Evolutionary conservation across 1,139 yeast genomes (phyloP).

Genomic region (Scheffersomyces illinoinensis): DNA sequence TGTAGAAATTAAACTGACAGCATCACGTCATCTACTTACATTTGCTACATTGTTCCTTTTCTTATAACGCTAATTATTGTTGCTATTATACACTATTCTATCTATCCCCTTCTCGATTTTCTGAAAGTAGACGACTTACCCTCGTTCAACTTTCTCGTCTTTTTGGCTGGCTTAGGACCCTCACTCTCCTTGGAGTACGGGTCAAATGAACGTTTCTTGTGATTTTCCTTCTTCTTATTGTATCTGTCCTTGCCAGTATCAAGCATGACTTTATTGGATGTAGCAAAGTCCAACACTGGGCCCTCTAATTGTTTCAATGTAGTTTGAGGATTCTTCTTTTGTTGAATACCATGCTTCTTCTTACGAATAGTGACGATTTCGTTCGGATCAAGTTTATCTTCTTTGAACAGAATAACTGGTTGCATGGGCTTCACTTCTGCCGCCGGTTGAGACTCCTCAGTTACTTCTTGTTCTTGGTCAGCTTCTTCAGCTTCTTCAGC

Average conservation of each 20-base stretch:
- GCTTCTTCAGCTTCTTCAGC: constrained; percentile 7
- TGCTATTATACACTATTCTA: not conserved
- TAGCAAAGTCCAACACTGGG: constrained; percentile 45
- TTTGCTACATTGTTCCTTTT: not conserved
- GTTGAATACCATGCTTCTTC: constrained; percentile 18
- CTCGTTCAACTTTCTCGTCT: constrained; percentile 33
- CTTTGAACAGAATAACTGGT: not conserved
- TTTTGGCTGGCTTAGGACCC: constrained; percentile 56
- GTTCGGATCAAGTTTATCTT: constrained; percentile 28
- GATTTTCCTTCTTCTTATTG: constrained; percentile 16
- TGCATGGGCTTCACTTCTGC: constrained; percentile 2
- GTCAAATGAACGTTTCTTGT: constrained; percentile 56
- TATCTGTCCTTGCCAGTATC: constrained; percentile 18
- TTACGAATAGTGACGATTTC: constrained; percentile 59
- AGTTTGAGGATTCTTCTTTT: constrained; percentile 11
- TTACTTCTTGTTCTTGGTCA: constrained; percentile 7
- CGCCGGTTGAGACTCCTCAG: constrained; percentile 7
- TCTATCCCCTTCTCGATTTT: constrained; percentile 15
- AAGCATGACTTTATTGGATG: constrained; percentile 49
- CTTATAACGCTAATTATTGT: not conserved
- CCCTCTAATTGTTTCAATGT: constrained; percentile 11
- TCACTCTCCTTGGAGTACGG: constrained; percentile 52
- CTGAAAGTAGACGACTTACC: constrained; percentile 55
- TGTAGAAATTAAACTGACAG: not conserved
- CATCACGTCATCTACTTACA: too few species aligned